Conservation (phyloP, 2,329 filamentous ascomycete genomes). For the Xylaria sp. region DNA sequence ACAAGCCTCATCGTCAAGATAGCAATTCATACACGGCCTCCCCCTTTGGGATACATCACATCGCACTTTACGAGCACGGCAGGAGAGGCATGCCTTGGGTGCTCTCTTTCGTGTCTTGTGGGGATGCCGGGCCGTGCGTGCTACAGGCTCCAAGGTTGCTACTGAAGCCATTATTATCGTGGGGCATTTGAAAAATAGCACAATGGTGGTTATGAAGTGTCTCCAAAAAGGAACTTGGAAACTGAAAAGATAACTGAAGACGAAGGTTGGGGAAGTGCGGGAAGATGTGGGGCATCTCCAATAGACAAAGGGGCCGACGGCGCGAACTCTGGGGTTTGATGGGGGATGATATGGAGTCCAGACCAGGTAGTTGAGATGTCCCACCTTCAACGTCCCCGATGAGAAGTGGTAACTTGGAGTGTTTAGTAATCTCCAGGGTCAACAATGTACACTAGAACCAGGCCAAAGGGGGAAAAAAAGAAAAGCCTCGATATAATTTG, state of each 20-base stretch:
- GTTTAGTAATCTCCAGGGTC: background rate
- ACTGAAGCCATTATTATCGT: conserved; percentile 41
- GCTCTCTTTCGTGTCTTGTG: conserved; percentile 58
- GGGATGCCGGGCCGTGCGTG: conserved; percentile 49
- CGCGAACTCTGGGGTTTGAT: conserved; percentile 29
- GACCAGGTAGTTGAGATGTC: background rate
- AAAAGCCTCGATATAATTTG: conserved; percentile 3
- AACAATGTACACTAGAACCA: background rate
- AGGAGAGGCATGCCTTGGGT: conserved; percentile 63
- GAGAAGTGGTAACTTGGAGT: background rate
- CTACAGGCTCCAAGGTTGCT: conserved; percentile 38
- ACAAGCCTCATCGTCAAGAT: conserved; percentile 60
- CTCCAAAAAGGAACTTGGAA: conserved; percentile 22
- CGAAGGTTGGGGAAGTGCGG: conserved; percentile 30
- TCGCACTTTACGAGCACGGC: conserved; percentile 62
- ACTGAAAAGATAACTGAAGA: conserved; percentile 25
- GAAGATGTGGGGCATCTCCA: conserved; percentile 37
- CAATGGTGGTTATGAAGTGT: conserved; percentile 6
- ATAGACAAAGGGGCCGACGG: conserved; percentile 7
- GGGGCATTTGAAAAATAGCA: conserved; percentile 9
- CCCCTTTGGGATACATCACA: conserved; percentile 63
- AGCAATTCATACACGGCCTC: conserved; percentile 64
- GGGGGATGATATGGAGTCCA: conserved; percentile 13
- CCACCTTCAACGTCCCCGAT: background rate
- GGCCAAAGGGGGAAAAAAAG: background rate